Evolutionary conservation across 1,284 basidiomycete genomes (phyloP), one percentile per base, ranked within the genome.

Genomic region (Afroboletus lepidellus): DNA sequence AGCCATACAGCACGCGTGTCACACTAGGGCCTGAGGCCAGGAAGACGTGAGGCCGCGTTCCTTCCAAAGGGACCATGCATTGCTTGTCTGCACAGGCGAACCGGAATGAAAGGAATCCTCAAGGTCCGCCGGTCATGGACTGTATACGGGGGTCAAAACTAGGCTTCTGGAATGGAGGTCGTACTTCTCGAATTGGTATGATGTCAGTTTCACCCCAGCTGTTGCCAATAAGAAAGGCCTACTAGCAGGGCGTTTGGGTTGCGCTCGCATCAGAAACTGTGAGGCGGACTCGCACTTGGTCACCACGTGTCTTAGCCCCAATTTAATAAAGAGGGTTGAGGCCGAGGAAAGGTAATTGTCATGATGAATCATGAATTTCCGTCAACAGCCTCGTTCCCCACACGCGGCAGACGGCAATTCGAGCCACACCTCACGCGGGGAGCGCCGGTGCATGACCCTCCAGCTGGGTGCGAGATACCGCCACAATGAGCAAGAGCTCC

Each of bases 21-120:
- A 69, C 58, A 58, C 56, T 59, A 46, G 51, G 29, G 48, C 47
- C 46, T 65, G 57, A 58, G 43, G 66, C 48, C 66, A 66, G 67
- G 67, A 58, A 53, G 55, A 65, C 65, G 65, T 51, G 62, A 66
- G 65, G 65, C 65, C 66, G 64, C 66, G 55, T 57, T 63, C 56
- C 57, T 58, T 64, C 60, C 54, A 66, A 52, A 57, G 56, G 55
- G 61, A 63, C 45, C 53, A 48, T 36, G 54, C 65, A 65, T 61
- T 55, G 59, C 59, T 54, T 58, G 57, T 47, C 21, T 57, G 59
- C 64, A 66, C 65, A 68, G 61, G 65, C 57, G 56, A 65, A 41
- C 44, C 41, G 39, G 64, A 67, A 67, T 69, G 65, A 66, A 65
- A 39, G 55, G 50, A 46, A 54, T 48, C 44, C 46, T 43, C 41